Conservation (phyloP, 2,329 filamentous ascomycete genomes). For the Cercospora berteroae region DNA sequence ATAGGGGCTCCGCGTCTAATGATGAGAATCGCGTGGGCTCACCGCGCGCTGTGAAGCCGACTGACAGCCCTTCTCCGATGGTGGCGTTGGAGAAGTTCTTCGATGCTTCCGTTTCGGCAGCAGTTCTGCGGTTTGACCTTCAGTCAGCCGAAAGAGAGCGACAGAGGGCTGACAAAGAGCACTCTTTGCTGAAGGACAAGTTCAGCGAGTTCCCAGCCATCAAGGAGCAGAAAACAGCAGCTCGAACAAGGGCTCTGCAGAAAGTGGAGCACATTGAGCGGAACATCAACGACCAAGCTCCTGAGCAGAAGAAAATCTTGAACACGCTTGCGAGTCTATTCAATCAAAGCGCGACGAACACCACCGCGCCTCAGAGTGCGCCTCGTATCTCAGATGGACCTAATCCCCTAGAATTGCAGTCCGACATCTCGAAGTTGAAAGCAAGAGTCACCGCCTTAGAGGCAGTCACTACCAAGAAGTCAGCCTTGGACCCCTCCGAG, state of each 20-base stretch:
- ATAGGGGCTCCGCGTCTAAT: not conserved
- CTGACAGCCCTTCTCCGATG: not conserved
- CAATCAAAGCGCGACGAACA: not conserved
- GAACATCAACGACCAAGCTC: not conserved
- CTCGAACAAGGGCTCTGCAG: not conserved
- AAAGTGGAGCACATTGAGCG: constrained; percentile 2
- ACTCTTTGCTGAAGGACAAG: not conserved
- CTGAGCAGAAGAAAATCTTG: not conserved
- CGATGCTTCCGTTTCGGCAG: not conserved
- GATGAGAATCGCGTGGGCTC: not conserved
- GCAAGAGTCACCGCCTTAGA: not conserved
- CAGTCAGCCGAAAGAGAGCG: not conserved
- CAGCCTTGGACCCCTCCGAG: not conserved
- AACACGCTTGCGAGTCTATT: constrained; percentile 1
- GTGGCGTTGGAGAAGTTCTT: constrained; percentile 4
- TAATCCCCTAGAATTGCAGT: not conserved
- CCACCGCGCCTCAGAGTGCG: not conserved
- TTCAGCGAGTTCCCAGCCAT: constrained; percentile 15
- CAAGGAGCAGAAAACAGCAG: constrained; percentile 14
- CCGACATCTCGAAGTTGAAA: not conserved
- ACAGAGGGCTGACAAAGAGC: constrained; percentile 1
- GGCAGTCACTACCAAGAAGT: not conserved
- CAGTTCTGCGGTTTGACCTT: not conserved
- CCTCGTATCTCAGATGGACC: not conserved
- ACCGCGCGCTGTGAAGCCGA: not conserved